A percentile compares a stretch with the other conserved stretches of the same genome.
These are phyloP conservation scores for Botrytis fragariae DNA, from an alignment of 2,329 filamentous ascomycete genomes.

Conservation along the genomic window DNA sequence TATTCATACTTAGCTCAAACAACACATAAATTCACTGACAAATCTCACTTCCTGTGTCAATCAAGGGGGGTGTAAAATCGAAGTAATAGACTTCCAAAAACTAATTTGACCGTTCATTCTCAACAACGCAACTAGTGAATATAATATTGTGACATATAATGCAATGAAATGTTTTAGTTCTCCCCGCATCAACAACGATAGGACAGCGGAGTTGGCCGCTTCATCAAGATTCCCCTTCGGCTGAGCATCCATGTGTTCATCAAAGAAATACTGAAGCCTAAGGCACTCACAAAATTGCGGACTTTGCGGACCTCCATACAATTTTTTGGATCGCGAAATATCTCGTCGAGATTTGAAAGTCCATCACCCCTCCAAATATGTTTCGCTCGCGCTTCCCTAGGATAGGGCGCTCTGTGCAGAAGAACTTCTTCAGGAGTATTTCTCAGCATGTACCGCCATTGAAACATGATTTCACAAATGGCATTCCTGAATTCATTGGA, in stretches of 20 bases:
- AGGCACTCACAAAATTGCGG: background rate
- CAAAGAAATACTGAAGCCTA: background rate
- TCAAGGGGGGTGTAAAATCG: conserved; percentile 21
- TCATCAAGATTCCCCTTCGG: background rate
- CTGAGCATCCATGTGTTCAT: background rate
- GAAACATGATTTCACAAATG: conserved; percentile 47
- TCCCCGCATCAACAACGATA: conserved; percentile 6
- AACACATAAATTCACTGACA: background rate
- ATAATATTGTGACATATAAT: background rate
- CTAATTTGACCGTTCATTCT: conserved; percentile 25
- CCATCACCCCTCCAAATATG: conserved; percentile 28
- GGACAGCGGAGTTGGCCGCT: conserved; percentile 19
- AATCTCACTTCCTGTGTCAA: background rate
- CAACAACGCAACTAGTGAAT: background rate
- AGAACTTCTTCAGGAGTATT: conserved; percentile 3
- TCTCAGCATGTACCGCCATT: conserved; percentile 40
- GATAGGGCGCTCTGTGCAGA: conserved; percentile 25
- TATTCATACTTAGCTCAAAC: conserved; percentile 19
- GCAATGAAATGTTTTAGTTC: background rate
- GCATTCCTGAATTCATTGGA: conserved; percentile 70
- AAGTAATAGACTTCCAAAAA: conserved; percentile 13
- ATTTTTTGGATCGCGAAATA: conserved; percentile 20
- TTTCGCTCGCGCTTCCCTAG: conserved; percentile 37
- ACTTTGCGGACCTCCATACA: conserved; percentile 13
- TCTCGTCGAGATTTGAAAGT: conserved; percentile 9